These are phyloP conservation scores for Leccinum solheimii DNA, from an alignment of 1,284 basidiomycete species.

Conservation along the genomic window DNA sequence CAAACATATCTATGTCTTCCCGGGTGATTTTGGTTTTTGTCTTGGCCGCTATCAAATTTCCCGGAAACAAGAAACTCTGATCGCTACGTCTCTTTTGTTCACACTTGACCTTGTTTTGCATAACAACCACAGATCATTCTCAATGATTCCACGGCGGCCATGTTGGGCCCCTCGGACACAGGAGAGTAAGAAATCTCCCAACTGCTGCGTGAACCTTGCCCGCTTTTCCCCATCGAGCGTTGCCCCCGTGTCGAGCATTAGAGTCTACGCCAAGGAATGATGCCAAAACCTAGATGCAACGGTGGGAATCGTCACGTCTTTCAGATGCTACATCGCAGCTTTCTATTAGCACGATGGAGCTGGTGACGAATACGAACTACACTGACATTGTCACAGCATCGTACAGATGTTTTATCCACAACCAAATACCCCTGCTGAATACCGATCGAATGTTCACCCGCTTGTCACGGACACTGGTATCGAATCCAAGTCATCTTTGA, in stretches of 20 bases:
- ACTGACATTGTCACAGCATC: not conserved
- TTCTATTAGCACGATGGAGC: not conserved
- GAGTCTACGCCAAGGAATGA: not conserved
- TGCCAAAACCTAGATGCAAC: not conserved
- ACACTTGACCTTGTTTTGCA: not conserved
- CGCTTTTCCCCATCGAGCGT: not conserved
- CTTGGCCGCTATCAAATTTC: not conserved
- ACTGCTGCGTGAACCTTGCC: not conserved
- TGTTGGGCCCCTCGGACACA: not conserved
- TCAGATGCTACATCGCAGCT: not conserved
- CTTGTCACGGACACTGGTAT: not conserved
- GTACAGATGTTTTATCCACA: too few species aligned
- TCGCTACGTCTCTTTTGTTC: not conserved
- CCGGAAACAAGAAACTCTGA: not conserved
- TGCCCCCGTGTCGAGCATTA: not conserved
- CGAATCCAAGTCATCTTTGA: slow-evolving; percentile 15
- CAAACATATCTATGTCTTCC: not conserved
- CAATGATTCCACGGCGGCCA: not conserved
- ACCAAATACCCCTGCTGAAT: not conserved
- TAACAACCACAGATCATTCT: not conserved
- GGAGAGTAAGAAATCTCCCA: not conserved
- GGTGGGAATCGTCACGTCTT: not conserved
- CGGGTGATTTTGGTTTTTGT: not conserved
- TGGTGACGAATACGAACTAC: not conserved
- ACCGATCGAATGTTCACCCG: not conserved